A percentile compares a stretch with the other conserved stretches of the same genome.
Evolutionary conservation across 2,329 filamentous ascomycete species (phyloP).

Genomic region (Cladosporium cucumerinum): DNA sequence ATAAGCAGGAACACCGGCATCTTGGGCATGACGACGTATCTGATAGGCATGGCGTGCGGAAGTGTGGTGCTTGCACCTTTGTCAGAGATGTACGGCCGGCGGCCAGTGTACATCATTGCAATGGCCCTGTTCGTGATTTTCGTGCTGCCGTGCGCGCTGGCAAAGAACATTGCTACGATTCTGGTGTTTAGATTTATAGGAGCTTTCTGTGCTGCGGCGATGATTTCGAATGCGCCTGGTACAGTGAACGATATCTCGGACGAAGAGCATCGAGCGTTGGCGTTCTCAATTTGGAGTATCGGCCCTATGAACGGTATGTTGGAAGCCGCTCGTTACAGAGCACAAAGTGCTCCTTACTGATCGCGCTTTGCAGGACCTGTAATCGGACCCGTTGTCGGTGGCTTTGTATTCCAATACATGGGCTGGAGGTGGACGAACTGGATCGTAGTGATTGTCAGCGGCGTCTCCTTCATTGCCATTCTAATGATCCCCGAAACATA

Average conservation of each 20-base stretch:
- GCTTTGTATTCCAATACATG: slow-evolving; percentile 72
- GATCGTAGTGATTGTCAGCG: slow-evolving; percentile 68
- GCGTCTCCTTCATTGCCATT: slow-evolving; percentile 58
- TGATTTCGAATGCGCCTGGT: slow-evolving; percentile 80
- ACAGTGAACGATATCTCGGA: slow-evolving; percentile 79
- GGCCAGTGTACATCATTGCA: slow-evolving; percentile 65
- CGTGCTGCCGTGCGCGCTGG: slow-evolving; percentile 68
- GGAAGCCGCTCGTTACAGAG: background rate
- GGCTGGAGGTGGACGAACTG: slow-evolving; percentile 72
- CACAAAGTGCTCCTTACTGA: background rate
- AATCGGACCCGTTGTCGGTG: slow-evolving; percentile 70
- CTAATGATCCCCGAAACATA: slow-evolving; percentile 70
- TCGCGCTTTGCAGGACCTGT: slow-evolving; percentile 23
- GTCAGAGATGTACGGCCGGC: slow-evolving; percentile 66
- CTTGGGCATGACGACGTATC: slow-evolving; percentile 74
- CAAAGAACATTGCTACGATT: slow-evolving; percentile 63
- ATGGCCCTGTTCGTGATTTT: slow-evolving; percentile 64
- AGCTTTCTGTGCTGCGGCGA: slow-evolving; percentile 70
- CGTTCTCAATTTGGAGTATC: slow-evolving; percentile 78
- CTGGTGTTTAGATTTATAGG: slow-evolving; percentile 73
- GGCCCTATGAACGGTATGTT: slow-evolving; percentile 69
- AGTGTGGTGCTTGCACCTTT: slow-evolving; percentile 68
- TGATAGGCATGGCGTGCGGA: slow-evolving; percentile 63
- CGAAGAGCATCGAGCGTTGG: slow-evolving; percentile 75
- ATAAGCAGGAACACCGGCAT: slow-evolving; percentile 62